These are phyloP conservation scores for Aspergillus viridinutans DNA, from an alignment of 2,329 filamentous ascomycete genomes.

Conservation along the genomic window DNA sequence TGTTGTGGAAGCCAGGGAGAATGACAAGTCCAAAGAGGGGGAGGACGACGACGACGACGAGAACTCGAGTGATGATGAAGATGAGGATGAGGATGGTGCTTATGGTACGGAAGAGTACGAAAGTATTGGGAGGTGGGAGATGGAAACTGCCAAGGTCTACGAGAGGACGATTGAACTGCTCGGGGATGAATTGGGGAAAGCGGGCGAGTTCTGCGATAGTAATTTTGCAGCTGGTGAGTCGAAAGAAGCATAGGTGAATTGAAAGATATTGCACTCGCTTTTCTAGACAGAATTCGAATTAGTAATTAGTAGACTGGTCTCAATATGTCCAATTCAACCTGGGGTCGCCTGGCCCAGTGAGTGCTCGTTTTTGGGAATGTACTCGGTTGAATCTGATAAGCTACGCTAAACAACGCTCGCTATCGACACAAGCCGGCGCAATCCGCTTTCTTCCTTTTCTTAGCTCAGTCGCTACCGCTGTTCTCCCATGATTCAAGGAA, in stretches of 20 bases:
- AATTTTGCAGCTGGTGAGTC: constrained; percentile 12
- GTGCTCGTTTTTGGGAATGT: background rate
- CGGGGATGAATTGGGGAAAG: constrained; percentile 59
- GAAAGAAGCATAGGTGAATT: background rate
- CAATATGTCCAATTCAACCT: background rate
- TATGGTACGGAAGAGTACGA: constrained; percentile 22
- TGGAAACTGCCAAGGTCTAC: constrained; percentile 73
- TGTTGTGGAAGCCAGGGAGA: constrained; percentile 61
- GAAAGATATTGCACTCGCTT: background rate
- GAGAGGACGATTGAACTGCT: constrained; percentile 73
- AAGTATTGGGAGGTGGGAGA: constrained; percentile 46
- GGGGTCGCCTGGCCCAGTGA: background rate
- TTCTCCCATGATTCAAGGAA: background rate
- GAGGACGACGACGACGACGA: constrained; percentile 35
- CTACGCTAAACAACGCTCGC: background rate
- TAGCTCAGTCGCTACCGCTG: background rate
- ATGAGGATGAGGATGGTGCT: constrained; percentile 23
- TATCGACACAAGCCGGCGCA: background rate
- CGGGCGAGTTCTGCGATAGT: constrained; percentile 24
- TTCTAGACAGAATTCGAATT: background rate
- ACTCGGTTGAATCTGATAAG: background rate
- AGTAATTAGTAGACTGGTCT: background rate
- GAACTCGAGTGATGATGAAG: constrained; percentile 28
- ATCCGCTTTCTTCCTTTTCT: too few relatives aligned
- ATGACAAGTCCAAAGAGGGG: constrained; percentile 42